A percentile compares a stretch with the other conserved stretches of the same genome.
These are phyloP conservation scores for Leishmania turanica DNA, from an alignment of 208 protist species.

Conservation along the genomic window DNA sequence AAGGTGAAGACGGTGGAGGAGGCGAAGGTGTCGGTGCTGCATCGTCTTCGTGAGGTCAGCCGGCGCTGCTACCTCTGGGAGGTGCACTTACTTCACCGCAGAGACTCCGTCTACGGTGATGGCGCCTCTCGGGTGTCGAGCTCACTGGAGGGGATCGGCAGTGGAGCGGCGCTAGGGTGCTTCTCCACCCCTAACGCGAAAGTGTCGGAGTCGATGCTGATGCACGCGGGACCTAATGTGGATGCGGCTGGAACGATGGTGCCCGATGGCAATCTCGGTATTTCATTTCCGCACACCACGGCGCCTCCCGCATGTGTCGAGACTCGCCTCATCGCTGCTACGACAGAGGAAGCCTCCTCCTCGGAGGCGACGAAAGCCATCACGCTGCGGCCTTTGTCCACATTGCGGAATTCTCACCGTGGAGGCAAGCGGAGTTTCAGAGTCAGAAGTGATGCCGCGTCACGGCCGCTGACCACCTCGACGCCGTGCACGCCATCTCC, in stretches of 20 bases:
- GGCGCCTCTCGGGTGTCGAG: too few relatives aligned
- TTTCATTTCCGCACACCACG: neutral
- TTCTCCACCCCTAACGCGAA: neutral
- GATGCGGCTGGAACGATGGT: neutral
- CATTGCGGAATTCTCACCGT: too few relatives aligned
- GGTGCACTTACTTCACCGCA: slow-evolving; percentile 36
- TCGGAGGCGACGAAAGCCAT: neutral
- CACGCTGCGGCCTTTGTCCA: neutral
- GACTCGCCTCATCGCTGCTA: neutral
- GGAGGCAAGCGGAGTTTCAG: neutral
- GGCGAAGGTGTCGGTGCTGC: slow-evolving; percentile 33
- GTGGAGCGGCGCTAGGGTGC: neutral
- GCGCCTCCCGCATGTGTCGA: neutral
- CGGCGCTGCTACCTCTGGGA: slow-evolving; percentile 60
- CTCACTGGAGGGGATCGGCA: neutral
- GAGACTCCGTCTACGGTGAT: neutral
- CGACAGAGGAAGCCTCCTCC: neutral
- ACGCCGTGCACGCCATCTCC: neutral
- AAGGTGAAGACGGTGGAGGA: slow-evolving; percentile 61
- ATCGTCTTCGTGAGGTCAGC: slow-evolving; percentile 37
- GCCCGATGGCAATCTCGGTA: neutral
- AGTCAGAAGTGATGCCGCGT: neutral
- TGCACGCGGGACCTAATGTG: neutral
- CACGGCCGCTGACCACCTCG: neutral
- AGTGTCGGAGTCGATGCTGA: neutral